Conservation (phyloP, 495 filamentous ascomycete species). For the Glonium stellatum region DNA sequence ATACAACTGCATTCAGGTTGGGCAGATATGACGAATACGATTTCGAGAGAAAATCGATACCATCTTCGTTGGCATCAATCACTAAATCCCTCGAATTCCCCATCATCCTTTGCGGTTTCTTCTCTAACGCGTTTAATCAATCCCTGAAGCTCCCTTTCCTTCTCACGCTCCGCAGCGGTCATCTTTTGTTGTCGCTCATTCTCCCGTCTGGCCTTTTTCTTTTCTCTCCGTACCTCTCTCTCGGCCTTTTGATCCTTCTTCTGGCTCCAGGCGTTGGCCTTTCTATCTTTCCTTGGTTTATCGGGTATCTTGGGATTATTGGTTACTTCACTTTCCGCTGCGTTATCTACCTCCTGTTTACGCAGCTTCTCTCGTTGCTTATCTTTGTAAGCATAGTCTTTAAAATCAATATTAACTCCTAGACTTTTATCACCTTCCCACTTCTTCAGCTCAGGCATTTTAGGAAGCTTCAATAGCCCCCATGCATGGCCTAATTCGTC, state of each 20-base stretch:
- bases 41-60: too few relatives aligned
- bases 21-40: too few relatives aligned
- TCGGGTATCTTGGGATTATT: conserved; percentile 51
- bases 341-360: conserved; percentile 1
- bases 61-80: conserved; percentile 21
- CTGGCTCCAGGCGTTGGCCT: conserved; percentile 71
- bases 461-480: conserved; percentile 77
- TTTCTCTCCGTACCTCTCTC: conserved; percentile 61
- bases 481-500: conserved; percentile 69
- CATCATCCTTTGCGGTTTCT: conserved; percentile 37
- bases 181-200: conserved; percentile 60
- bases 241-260: conserved; percentile 66
- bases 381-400: conserved; percentile 66
- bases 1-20: too few relatives aligned
- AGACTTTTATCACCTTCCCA: conserved; percentile 59
- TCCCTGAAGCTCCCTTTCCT: conserved; percentile 61
- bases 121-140: conserved; percentile 67
- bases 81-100: conserved; percentile 36
- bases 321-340: conserved; percentile 24
- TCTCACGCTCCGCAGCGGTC: conserved; percentile 63
- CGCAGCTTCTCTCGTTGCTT: conserved; percentile 68
- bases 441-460: conserved; percentile 82
- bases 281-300: conserved; percentile 76
- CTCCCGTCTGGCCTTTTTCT: conserved; percentile 66
- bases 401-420: conserved; percentile 56